These are phyloP conservation scores for Panicum miliaceum DNA, from an alignment of 176 grass and related monocot species.

Conservation along the genomic window DNA sequence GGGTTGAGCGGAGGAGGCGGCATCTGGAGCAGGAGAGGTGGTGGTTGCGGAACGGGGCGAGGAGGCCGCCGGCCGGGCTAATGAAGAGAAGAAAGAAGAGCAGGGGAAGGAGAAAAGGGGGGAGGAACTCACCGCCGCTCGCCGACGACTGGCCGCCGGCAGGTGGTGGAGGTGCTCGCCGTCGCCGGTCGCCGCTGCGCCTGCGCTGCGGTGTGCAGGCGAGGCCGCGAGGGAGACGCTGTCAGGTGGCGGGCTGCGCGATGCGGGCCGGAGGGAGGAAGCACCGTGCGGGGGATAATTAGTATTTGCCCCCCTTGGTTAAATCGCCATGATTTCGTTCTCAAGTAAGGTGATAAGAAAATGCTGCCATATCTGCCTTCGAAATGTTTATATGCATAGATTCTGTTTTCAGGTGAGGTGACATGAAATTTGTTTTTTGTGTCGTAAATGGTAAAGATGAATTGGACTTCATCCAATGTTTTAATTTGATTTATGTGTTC, in stretches of 20 bases:
- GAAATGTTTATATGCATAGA: too few species aligned
- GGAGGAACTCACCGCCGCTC: constrained; percentile 3
- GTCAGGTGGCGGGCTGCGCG: neutral
- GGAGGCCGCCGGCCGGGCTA: neutral
- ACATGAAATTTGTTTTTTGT: too few species aligned
- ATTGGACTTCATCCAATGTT: neutral
- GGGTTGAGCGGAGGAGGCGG: neutral
- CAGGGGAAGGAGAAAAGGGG: neutral
- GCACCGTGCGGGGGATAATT: neutral
- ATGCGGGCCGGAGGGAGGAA: neutral
- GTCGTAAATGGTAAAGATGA: too few species aligned
- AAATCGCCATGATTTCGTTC: constrained; percentile 4
- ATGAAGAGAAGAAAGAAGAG: neutral
- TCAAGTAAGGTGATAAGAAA: neutral
- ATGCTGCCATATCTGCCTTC: neutral
- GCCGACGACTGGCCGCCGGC: neutral
- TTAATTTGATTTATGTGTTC: neutral
- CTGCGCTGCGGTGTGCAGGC: neutral
- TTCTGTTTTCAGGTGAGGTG: neutral
- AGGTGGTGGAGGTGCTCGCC: neutral
- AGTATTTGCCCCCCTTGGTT: neutral
- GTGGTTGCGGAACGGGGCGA: neutral
- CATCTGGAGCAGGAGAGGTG: neutral
- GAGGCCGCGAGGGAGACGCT: neutral
- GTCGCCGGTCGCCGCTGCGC: neutral